Percentiles rank a stretch among this genome's conserved stretches.
Evolutionary conservation across 2,329 filamentous ascomycete genomes (phyloP).

Genomic region (Fulvia fulva): DNA sequence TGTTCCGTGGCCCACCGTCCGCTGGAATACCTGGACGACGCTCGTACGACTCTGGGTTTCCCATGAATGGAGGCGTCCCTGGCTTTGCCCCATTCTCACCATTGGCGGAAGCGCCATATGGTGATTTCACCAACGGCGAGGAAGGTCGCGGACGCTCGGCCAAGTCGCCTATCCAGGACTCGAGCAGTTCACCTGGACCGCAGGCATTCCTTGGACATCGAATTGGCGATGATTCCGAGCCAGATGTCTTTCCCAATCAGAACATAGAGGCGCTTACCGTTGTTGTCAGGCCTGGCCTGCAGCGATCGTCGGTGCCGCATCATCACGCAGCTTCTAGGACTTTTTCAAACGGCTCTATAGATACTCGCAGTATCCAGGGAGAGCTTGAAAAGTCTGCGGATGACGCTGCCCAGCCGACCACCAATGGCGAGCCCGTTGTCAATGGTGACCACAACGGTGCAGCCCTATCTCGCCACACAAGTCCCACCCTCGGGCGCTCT

Average conservation of each 20-base stretch:
- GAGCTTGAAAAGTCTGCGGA: conserved; percentile 38
- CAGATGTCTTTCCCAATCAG: conserved; percentile 50
- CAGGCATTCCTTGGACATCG: conserved; percentile 14
- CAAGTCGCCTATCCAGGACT: conserved; percentile 31
- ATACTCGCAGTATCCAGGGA: conserved; percentile 49
- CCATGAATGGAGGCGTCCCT: conserved; percentile 26
- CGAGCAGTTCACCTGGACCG: conserved; percentile 17
- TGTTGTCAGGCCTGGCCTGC: conserved; percentile 42
- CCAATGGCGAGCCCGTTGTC: conserved; percentile 33
- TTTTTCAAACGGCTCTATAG: conserved; percentile 55
- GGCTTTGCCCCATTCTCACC: conserved; percentile 22
- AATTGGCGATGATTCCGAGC: conserved; percentile 27
- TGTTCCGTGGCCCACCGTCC: conserved; percentile 26
- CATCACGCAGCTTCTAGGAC: conserved; percentile 44
- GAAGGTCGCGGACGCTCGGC: conserved; percentile 27
- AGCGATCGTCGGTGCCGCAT: conserved; percentile 31
- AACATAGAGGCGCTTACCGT: conserved; percentile 52
- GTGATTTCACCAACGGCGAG: conserved; percentile 25
- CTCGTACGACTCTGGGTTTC: conserved; percentile 26
- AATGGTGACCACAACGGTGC: conserved; percentile 23
- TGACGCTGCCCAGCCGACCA: conserved; percentile 36
- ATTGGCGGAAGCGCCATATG: conserved; percentile 15
- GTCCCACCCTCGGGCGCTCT: conserved; percentile 15
- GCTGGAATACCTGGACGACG: conserved; percentile 19
- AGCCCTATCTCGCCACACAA: conserved; percentile 16